Evolutionary conservation across 208 protist species (phyloP).

Genomic region (Crithidia brevicula): DNA sequence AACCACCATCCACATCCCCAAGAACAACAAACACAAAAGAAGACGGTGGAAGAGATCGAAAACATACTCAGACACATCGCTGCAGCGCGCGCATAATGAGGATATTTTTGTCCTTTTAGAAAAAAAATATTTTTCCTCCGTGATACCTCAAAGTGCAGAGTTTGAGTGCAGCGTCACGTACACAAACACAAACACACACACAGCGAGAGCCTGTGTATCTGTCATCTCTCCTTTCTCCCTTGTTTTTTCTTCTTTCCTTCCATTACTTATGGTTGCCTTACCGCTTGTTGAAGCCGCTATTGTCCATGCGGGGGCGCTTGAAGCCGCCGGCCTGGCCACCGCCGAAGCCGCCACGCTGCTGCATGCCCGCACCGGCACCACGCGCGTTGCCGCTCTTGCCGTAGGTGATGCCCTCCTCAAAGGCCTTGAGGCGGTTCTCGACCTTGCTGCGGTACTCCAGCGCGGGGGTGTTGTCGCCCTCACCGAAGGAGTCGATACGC

Average conservation of each 20-base stretch:
- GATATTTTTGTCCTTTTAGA: too few species aligned
- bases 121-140: too few species aligned
- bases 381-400: conserved; percentile 89
- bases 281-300: conserved; percentile 26
- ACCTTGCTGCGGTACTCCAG: conserved; percentile 93
- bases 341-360: conserved; percentile 58
- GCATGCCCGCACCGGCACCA: conserved; percentile 63
- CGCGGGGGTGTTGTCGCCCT: conserved; percentile 88
- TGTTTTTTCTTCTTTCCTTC: background rate
- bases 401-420: conserved; percentile 90
- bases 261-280: background rate
- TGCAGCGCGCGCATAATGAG: too few species aligned
- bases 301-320: conserved; percentile 52
- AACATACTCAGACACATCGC: too few species aligned
- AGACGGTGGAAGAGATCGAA: too few species aligned
- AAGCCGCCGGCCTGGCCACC: conserved; percentile 52
- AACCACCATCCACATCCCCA: too few species aligned
- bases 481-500: conserved; percentile 98
- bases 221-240: too few species aligned
- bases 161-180: too few species aligned
- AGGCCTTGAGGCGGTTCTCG: conserved; percentile 86
- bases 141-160: too few species aligned
- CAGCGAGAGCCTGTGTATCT: too few species aligned
- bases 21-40: too few species aligned
- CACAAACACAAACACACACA: background rate